phyloP scores from a whole-genome alignment of 495 filamentous ascomycete genomes.

The Aspergillus bertholletiae region DNA sequence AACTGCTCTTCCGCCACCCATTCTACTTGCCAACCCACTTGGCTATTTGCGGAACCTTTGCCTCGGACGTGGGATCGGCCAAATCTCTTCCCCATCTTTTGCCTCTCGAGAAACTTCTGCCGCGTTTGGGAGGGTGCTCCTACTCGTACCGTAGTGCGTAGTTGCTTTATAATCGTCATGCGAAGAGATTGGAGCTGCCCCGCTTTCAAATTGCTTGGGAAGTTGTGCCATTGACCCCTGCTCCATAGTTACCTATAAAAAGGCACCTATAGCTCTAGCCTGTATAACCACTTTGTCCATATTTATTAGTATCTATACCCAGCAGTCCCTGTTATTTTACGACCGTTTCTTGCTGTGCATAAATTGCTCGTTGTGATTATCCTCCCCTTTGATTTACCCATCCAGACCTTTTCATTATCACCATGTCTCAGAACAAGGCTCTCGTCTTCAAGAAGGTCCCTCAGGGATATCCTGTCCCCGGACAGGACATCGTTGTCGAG shows the following conservation, averaged over 20 bases:
- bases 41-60: constrained; percentile 7
- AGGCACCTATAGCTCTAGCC: no score
- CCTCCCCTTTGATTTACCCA: neutral
- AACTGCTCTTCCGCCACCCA: neutral
- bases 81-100: neutral
- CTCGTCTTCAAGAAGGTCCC: constrained; percentile 77
- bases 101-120: constrained; percentile 33
- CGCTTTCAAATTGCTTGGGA: constrained; percentile 1
- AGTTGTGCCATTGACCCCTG: no score
- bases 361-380: neutral
- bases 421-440: constrained; percentile 62
- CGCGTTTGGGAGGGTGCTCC: neutral
- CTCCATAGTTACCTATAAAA: no score
- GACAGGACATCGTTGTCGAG: constrained; percentile 72
- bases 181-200: neutral
- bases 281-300: constrained; percentile 5
- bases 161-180: constrained; percentile 25
- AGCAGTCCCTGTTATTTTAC: neutral
- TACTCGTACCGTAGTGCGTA: no score
- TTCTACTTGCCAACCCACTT: neutral
- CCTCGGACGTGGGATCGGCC: constrained; percentile 13
- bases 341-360: neutral
- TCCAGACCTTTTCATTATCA: no score
- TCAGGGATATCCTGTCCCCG: constrained; percentile 61
- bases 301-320: no score